Percentiles rank a stretch among this genome's conserved stretches.
These are phyloP conservation scores for Fomitopsis pulvina DNA, from an alignment of 768 basidiomycete genomes.

Conservation along the genomic window DNA sequence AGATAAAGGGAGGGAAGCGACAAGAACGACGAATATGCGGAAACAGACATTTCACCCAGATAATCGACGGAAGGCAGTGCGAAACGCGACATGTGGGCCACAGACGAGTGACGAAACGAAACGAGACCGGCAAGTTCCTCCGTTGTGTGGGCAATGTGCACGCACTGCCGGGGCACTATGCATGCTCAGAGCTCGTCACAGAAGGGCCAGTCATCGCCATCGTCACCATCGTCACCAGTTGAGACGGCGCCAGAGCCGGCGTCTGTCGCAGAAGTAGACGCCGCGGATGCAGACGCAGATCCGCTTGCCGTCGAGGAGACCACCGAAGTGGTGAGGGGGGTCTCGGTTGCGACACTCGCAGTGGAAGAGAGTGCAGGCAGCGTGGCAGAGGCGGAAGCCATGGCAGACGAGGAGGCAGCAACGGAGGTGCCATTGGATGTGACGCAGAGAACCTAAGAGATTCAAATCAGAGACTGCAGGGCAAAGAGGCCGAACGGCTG, in stretches of 20 bases:
- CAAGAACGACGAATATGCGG: constrained; percentile 21
- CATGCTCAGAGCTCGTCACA: constrained; percentile 46
- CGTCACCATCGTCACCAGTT: constrained; percentile 16
- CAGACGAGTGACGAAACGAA: background rate
- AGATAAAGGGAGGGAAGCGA: too few relatives aligned
- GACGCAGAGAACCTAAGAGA: constrained; percentile 49
- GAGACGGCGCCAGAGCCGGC: constrained; percentile 2
- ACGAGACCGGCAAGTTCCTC: constrained; percentile 1
- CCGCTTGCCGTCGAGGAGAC: too few relatives aligned
- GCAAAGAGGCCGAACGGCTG: constrained; percentile 1
- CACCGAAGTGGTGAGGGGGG: constrained; percentile 8
- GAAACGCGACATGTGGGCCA: background rate
- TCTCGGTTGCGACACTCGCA: constrained; percentile 24
- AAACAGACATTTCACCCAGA: too few relatives aligned
- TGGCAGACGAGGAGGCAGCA: constrained; percentile 15
- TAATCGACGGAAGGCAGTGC: background rate
- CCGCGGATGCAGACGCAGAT: constrained; percentile 14
- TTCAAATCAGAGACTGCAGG: background rate
- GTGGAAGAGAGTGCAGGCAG: constrained; percentile 18
- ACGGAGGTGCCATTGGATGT: constrained; percentile 25
- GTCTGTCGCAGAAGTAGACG: constrained; percentile 11
- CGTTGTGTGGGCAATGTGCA: background rate
- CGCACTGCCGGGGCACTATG: too few relatives aligned
- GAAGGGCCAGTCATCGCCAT: constrained; percentile 40
- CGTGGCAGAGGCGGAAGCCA: constrained; percentile 3